Conservation (phyloP, 108 stramenopile genomes). For the Seminavis robusta region DNA sequence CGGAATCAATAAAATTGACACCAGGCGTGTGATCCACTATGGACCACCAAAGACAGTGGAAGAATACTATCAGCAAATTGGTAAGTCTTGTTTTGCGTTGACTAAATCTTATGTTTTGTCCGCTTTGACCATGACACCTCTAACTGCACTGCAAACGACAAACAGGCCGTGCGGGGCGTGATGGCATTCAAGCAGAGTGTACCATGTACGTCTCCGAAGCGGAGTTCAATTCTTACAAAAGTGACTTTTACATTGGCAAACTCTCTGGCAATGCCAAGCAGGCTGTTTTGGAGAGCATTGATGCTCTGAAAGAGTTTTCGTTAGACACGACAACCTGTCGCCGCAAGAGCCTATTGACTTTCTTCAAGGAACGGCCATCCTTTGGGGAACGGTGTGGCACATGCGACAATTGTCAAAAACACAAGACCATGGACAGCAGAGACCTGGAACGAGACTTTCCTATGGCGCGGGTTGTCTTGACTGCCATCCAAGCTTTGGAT, state of each 20-base stretch:
- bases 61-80: conserved; percentile 95
- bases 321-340: conserved; percentile 59
- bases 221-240: conserved; percentile 69
- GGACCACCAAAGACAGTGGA: conserved; percentile 90
- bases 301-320: conserved; percentile 52
- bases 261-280: conserved; percentile 38
- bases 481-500: conserved; percentile 28
- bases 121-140: too few relatives aligned
- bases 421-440: conserved; percentile 31
- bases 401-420: conserved; percentile 61
- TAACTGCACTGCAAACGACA: too few relatives aligned
- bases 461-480: conserved; percentile 54
- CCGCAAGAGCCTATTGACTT: conserved; percentile 51
- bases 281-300: conserved; percentile 35
- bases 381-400: conserved; percentile 80
- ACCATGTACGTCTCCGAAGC: conserved; percentile 51
- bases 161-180: conserved; percentile 92
- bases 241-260: conserved; percentile 69
- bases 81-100: too few relatives aligned
- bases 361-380: conserved; percentile 65
- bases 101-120: too few relatives aligned
- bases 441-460: conserved; percentile 67
- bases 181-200: conserved; percentile 76
- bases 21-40: conserved; percentile 84
- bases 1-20: conserved; percentile 89